phyloP scores from a whole-genome alignment of 208 protist genomes.

The Entamoeba invadens region DNA sequence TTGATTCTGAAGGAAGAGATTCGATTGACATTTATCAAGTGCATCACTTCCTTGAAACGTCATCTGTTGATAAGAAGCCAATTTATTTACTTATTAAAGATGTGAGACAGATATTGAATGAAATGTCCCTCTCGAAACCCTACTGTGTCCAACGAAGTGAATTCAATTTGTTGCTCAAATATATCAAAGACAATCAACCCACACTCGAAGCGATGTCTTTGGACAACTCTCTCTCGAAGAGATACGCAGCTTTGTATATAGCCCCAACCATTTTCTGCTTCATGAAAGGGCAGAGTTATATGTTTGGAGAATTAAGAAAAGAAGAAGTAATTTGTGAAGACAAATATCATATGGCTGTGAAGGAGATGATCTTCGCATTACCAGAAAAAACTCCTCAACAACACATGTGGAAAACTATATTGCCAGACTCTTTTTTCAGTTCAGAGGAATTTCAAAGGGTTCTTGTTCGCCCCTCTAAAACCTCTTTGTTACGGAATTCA shows the following conservation, averaged over 20 bases:
- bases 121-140: not conserved
- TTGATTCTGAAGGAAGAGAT: not conserved
- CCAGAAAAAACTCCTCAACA: not conserved
- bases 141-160: not conserved
- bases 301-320: too few relatives aligned
- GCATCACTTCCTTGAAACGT: not conserved
- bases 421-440: not conserved
- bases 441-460: not conserved
- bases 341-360: not conserved
- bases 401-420: not conserved
- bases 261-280: not conserved
- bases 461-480: not conserved
- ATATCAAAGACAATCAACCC: not conserved
- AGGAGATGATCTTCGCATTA: not conserved
- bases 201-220: not conserved
- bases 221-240: not conserved
- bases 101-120: not conserved
- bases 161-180: not conserved
- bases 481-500: not conserved
- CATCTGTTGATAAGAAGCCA: not conserved
- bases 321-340: not conserved
- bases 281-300: not conserved
- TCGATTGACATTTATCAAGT: conserved; percentile 1
- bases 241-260: not conserved
- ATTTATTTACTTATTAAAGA: not conserved